A percentile compares a stretch with the other conserved stretches of the same genome.
Conservation (phyloP, 2,329 filamentous ascomycete species). For the Colletotrichum sp. region DNA sequence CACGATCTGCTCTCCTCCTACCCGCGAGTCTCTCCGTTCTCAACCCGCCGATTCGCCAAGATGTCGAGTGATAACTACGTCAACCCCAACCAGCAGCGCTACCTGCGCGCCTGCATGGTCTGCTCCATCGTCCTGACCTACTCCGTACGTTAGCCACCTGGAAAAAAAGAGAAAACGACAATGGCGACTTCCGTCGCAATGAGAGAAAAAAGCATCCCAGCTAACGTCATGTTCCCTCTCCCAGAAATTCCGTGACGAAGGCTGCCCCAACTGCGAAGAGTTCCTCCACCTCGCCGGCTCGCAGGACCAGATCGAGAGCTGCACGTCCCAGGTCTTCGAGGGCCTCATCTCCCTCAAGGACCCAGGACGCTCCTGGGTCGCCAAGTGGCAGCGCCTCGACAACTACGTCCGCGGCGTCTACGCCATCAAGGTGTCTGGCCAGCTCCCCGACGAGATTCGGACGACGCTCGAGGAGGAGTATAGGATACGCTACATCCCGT, state of each 20-base stretch:
- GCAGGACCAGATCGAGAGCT: conserved; percentile 83
- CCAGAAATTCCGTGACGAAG: conserved; percentile 83
- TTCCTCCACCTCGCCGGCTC: conserved; percentile 84
- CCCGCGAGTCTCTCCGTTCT: not conserved
- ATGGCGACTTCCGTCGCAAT: not conserved
- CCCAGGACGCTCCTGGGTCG: conserved; percentile 88
- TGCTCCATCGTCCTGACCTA: conserved; percentile 93
- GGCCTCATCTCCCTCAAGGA: conserved; percentile 86
- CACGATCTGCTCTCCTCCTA: not conserved
- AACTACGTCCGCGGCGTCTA: conserved; percentile 89
- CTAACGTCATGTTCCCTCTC: not conserved
- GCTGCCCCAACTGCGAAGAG: conserved; percentile 96
- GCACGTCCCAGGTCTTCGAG: conserved; percentile 96
- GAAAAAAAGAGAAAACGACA: not conserved
- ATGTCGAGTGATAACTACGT: conserved; percentile 67
- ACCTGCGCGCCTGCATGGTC: conserved; percentile 96
- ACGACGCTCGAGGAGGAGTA: conserved; percentile 67
- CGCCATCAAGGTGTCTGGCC: conserved; percentile 91
- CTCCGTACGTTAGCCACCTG: conserved; percentile 55
- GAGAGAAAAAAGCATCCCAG: not conserved
- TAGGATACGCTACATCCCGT: conserved; percentile 71
- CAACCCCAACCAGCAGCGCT: conserved; percentile 77
- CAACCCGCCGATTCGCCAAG: not conserved
- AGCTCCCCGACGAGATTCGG: conserved; percentile 70
- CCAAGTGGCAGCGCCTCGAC: conserved; percentile 94